Evolutionary conservation across 2,329 filamentous ascomycete species (phyloP).

Genomic region (Monilinia laxa): DNA sequence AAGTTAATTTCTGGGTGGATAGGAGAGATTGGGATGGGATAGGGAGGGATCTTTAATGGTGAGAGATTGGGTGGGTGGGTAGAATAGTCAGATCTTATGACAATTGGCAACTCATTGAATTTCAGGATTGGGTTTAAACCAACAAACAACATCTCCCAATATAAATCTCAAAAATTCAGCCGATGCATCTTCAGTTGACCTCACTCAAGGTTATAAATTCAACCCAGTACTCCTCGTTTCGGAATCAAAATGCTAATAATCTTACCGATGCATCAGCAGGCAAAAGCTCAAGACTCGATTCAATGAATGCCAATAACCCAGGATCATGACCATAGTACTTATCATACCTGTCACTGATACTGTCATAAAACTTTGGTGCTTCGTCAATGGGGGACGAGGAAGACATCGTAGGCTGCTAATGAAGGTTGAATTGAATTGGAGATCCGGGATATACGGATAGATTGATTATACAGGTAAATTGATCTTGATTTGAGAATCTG

Average conservation of each 20-base stretch:
- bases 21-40: neutral
- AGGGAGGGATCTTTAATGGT: neutral
- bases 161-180: fast-evolving
- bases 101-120: too few species aligned
- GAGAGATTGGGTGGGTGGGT: neutral
- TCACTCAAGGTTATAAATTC: neutral
- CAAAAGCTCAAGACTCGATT: neutral
- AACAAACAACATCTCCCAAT: too few species aligned
- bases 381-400: neutral
- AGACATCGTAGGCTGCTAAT: neutral
- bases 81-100: too few species aligned
- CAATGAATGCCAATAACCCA: neutral
- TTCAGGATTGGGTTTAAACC: too few species aligned
- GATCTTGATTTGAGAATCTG: too few species aligned
- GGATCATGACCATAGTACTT: neutral
- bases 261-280: neutral
- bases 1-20: neutral
- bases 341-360: neutral
- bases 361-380: neutral
- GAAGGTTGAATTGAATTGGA: neutral
- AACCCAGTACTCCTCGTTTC: neutral
- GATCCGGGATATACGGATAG: too few species aligned
- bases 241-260: neutral
- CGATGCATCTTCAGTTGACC: neutral
- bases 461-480: neutral